phyloP scores from a whole-genome alignment of 768 basidiomycete species.

The Tulasnella sp. region DNA sequence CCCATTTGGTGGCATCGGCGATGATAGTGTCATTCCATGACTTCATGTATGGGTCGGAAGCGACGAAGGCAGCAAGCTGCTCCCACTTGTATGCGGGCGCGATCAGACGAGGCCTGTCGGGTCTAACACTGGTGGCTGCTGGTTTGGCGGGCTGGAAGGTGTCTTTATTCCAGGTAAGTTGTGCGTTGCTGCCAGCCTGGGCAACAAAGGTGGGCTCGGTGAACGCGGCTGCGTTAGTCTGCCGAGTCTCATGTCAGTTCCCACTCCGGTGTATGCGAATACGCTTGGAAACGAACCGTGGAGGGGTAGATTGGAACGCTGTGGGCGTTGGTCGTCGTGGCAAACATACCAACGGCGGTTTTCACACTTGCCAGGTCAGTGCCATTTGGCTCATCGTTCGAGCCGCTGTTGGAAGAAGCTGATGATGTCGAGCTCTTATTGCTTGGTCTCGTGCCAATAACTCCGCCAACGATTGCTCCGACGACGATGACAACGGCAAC shows the following conservation, averaged over 20 bases:
- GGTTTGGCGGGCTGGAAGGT: slow-evolving; percentile 61
- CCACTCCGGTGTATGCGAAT: neutral
- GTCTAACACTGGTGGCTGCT: slow-evolving; percentile 49
- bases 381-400: slow-evolving; percentile 41
- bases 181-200: slow-evolving; percentile 38
- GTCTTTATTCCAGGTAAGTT: slow-evolving; percentile 71
- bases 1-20: slow-evolving; percentile 73
- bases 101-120: slow-evolving; percentile 83
- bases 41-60: slow-evolving; percentile 73
- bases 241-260: slow-evolving; percentile 17
- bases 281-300: slow-evolving; percentile 55
- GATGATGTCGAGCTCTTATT: slow-evolving; percentile 34
- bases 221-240: slow-evolving; percentile 73
- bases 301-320: slow-evolving; percentile 81
- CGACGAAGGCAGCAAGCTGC: slow-evolving; percentile 68
- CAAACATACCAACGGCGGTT: slow-evolving; percentile 56
- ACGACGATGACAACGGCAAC: slow-evolving; percentile 33
- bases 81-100: slow-evolving; percentile 90
- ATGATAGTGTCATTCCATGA: slow-evolving; percentile 91
- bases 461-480: slow-evolving; percentile 52
- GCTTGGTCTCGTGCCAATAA: slow-evolving; percentile 58
- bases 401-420: slow-evolving; percentile 20
- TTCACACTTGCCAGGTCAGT: slow-evolving; percentile 49
- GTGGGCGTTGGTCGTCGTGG: slow-evolving; percentile 73
- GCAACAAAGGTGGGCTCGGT: slow-evolving; percentile 61